Evolutionary conservation across 2,329 filamentous ascomycete species (phyloP).

Genomic region (Teratosphaeria gauchensis): DNA sequence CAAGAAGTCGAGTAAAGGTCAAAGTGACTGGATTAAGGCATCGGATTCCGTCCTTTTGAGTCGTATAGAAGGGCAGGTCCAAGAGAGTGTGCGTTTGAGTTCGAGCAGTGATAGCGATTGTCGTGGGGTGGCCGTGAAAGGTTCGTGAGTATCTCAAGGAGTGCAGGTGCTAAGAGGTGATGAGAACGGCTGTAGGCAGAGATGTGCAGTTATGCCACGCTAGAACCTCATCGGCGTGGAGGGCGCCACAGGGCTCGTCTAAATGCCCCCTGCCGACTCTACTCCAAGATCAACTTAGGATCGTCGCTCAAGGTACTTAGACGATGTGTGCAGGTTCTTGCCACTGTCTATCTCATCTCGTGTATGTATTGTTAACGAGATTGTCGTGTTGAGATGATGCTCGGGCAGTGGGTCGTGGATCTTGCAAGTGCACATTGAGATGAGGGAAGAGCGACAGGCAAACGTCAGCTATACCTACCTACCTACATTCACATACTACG

Average conservation of each 20-base stretch:
- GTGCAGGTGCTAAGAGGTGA: not conserved
- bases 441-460: not conserved
- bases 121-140: no score
- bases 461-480: no score
- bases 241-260: not conserved
- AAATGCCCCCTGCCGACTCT: not conserved
- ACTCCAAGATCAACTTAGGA: not conserved
- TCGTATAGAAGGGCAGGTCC: not conserved
- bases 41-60: not conserved
- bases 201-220: not conserved
- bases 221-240: not conserved
- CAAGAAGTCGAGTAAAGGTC: no score
- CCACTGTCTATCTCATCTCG: no score
- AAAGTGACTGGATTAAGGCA: not conserved
- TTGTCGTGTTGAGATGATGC: not conserved
- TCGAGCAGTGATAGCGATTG: not conserved
- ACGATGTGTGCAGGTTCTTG: not conserved
- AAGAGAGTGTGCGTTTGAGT: not conserved
- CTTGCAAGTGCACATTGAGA: not conserved
- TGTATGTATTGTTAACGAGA: no score
- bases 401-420: not conserved
- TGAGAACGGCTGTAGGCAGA: not conserved
- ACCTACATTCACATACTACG: not conserved
- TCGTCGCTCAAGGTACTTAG: not conserved
- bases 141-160: not conserved